Evolutionary conservation across 1,284 basidiomycete species (phyloP).

Genomic region (Lignosus rhinocerotis): DNA sequence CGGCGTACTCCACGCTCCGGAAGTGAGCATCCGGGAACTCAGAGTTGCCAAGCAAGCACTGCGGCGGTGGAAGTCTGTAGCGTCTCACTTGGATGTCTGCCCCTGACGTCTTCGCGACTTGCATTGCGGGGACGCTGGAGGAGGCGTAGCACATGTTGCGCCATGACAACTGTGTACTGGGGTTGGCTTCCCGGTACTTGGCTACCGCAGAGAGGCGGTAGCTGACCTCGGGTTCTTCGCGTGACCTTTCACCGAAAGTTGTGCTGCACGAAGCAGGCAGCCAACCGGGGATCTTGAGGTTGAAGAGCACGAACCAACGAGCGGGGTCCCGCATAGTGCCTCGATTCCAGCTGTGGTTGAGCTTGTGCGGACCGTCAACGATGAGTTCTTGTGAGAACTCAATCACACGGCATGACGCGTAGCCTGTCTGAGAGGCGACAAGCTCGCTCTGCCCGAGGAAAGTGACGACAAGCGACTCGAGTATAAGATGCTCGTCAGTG

Average conservation of each 20-base stretch:
- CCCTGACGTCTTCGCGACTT: conserved; percentile 2
- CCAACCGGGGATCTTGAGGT: conserved; percentile 77
- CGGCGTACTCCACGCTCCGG: conserved; percentile 40
- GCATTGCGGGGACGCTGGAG: conserved; percentile 4
- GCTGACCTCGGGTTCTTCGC: conserved; percentile 47
- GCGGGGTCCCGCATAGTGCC: conserved; percentile 48
- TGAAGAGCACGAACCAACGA: conserved; percentile 72
- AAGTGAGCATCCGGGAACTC: conserved; percentile 22
- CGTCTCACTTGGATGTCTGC: conserved; percentile 27
- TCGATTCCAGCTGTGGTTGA: conserved; percentile 63
- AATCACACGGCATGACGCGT: conserved; percentile 64
- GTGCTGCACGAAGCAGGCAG: conserved; percentile 54
- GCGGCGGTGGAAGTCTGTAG: conserved; percentile 22
- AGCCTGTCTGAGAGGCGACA: conserved; percentile 56
- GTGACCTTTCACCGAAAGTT: conserved; percentile 44
- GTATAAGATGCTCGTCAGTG: conserved; percentile 49
- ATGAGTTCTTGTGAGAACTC: conserved; percentile 64
- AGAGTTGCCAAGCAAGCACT: conserved; percentile 15
- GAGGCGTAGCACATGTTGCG: conserved; percentile 32
- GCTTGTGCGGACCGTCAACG: conserved; percentile 50
- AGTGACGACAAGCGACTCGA: conserved; percentile 67
- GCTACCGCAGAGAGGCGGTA: conserved; percentile 73
- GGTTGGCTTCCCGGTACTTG: conserved; percentile 49
- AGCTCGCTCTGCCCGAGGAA: conserved; percentile 80
- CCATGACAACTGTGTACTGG: conserved; percentile 43